Evolutionary conservation across 345 rosid genomes (phyloP).

Genomic region (Euphorbia lathyris): DNA sequence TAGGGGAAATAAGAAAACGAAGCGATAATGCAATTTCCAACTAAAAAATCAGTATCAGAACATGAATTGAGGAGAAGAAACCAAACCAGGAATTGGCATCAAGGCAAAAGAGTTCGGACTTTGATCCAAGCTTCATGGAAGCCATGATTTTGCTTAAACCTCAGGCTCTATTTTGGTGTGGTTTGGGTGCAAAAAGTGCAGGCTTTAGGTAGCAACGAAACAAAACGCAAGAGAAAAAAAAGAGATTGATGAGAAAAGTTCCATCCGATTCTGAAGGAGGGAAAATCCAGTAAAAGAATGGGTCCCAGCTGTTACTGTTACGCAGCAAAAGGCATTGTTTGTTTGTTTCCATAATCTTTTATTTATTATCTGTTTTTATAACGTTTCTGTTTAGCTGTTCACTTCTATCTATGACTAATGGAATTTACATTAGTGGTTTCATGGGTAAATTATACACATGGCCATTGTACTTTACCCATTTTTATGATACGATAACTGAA

Average conservation of each 20-base stretch:
- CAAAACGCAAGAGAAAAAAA: neutral
- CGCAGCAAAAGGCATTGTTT: conserved; percentile 18
- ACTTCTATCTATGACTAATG: no score
- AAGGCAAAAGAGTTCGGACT: conserved; percentile 71
- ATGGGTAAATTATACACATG: no score
- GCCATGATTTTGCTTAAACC: conserved; percentile 46
- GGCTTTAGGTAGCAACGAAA: conserved; percentile 8
- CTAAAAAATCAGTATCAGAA: neutral
- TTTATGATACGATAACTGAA: no score
- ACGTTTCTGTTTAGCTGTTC: no score
- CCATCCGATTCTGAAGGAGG: conserved; percentile 56
- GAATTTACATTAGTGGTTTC: no score
- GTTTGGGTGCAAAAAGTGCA: no score
- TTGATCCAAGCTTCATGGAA: conserved; percentile 86
- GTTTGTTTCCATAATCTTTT: neutral
- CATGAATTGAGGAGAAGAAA: neutral
- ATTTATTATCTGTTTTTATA: no score
- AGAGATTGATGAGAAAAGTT: conserved; percentile 4
- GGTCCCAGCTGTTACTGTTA: conserved; percentile 43
- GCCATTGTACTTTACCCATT: no score
- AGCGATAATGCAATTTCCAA: conserved; percentile 2
- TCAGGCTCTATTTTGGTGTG: conserved; percentile 2
- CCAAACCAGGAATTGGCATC: conserved; percentile 66
- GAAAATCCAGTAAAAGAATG: conserved; percentile 47
- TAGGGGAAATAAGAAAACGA: conserved; percentile 1